Evolutionary conservation across 2,329 filamentous ascomycete genomes (phyloP).

Genomic region (Chrysoporthe puriensis): DNA sequence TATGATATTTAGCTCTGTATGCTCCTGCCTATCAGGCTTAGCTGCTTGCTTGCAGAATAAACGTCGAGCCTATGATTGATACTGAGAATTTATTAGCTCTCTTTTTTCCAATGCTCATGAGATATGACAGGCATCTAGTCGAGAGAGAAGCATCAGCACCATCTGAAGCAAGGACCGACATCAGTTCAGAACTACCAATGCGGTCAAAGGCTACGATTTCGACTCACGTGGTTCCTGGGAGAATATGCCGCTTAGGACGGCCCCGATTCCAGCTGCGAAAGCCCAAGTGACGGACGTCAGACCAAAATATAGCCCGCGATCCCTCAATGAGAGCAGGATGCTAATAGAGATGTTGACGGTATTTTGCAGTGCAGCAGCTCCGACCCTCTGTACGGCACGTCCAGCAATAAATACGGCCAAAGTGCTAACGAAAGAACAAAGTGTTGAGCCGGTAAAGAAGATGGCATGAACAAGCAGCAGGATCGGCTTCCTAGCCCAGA

Average conservation of each 20-base stretch:
- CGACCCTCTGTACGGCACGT: constrained; percentile 60
- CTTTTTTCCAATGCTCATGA: not conserved
- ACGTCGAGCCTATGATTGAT: constrained; percentile 28
- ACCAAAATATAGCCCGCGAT: constrained; percentile 56
- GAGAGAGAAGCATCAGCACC: constrained; percentile 73
- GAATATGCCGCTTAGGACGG: constrained; percentile 70
- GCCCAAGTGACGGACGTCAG: constrained; percentile 64
- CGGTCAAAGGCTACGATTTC: not conserved
- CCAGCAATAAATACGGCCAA: constrained; percentile 59
- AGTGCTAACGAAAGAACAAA: constrained; percentile 54
- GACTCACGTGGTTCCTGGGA: constrained; percentile 52
- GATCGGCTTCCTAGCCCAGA: constrained; percentile 61
- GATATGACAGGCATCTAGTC: constrained; percentile 46
- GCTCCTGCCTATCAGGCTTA: no score
- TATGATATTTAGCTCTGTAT: no score
- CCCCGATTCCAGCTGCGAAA: constrained; percentile 66
- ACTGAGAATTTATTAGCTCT: not conserved
- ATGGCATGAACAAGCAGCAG: constrained; percentile 54
- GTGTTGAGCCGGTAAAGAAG: constrained; percentile 59
- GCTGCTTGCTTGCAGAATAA: constrained; percentile 15
- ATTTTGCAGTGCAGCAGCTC: constrained; percentile 61
- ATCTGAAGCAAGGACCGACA: constrained; percentile 36
- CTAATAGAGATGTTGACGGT: constrained; percentile 63
- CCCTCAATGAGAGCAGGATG: constrained; percentile 58
- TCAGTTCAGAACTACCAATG: not conserved